Evolutionary conservation across 2,329 filamentous ascomycete species (phyloP).

Genomic region (Hypoxylon sp.): DNA sequence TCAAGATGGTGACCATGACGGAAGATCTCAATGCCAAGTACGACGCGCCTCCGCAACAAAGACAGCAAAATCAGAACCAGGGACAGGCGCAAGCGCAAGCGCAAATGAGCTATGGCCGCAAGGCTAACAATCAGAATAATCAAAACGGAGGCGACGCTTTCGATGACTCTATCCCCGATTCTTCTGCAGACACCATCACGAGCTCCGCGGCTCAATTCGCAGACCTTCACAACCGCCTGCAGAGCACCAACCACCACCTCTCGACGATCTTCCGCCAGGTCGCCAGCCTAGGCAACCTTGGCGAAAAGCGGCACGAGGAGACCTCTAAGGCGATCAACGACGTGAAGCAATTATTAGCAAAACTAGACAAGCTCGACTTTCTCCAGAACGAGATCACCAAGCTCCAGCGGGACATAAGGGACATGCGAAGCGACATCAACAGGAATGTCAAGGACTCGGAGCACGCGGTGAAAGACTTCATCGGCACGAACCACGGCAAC

Average conservation of each 20-base stretch:
- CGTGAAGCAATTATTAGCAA: conserved; percentile 62
- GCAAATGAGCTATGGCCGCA: conserved; percentile 50
- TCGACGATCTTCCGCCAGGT: conserved; percentile 73
- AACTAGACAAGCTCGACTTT: conserved; percentile 61
- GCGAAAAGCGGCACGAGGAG: conserved; percentile 72
- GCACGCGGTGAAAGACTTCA: conserved; percentile 66
- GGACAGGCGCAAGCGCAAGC: conserved; percentile 51
- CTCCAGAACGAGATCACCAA: conserved; percentile 64
- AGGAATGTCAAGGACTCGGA: conserved; percentile 67
- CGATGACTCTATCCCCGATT: conserved; percentile 63
- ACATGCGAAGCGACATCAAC: conserved; percentile 69
- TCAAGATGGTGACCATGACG: conserved; percentile 84
- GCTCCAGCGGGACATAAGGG: conserved; percentile 72
- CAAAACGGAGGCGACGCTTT: conserved; percentile 53
- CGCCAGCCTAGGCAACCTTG: conserved; percentile 64
- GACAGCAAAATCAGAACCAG: conserved; percentile 57
- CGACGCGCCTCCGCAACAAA: conserved; percentile 53
- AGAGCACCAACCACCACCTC: conserved; percentile 79
- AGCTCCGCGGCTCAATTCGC: conserved; percentile 77
- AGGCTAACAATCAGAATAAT: conserved; percentile 45
- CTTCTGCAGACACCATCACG: conserved; percentile 63
- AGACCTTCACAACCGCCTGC: conserved; percentile 88
- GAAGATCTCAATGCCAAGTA: conserved; percentile 59
- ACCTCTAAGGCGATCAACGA: conserved; percentile 64
- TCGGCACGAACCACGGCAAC: conserved; percentile 65